A percentile compares a stretch with the other conserved stretches of the same genome.
Evolutionary conservation across 2,329 filamentous ascomycete species (phyloP).

Genomic region (Macroventuria anomochaeta): DNA sequence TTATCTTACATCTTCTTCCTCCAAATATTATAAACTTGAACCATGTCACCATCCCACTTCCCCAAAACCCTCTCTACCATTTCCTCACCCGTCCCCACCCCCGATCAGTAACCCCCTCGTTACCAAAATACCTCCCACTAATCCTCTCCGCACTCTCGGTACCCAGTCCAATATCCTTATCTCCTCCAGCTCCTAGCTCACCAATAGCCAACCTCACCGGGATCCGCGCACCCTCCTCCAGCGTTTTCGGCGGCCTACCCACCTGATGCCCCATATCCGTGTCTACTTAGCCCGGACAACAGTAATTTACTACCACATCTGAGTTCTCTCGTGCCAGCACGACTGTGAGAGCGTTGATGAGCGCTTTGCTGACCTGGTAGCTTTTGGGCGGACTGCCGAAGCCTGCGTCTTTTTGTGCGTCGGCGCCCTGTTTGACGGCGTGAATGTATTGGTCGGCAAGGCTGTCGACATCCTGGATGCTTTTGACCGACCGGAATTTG

Average conservation of each 20-base stretch:
- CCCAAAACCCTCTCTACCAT: too few relatives aligned
- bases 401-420: slow-evolving; percentile 2
- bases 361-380: slow-evolving; percentile 36
- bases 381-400: slow-evolving; percentile 20
- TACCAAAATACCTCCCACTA: slow-evolving; percentile 21
- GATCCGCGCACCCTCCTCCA: slow-evolving; percentile 20
- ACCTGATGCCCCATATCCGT: slow-evolving; percentile 23
- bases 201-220: slow-evolving; percentile 20
- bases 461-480: slow-evolving; percentile 1
- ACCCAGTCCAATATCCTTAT: slow-evolving; percentile 12
- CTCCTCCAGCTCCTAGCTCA: slow-evolving; percentile 4
- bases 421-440: neutral
- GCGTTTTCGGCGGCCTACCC: slow-evolving; percentile 20
- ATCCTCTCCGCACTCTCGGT: slow-evolving; percentile 1
- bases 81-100: slow-evolving; percentile 16
- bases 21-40: too few relatives aligned
- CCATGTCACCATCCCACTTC: too few relatives aligned
- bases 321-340: slow-evolving; percentile 21
- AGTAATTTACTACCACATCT: slow-evolving; percentile 20
- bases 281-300: slow-evolving; percentile 25
- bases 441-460: slow-evolving; percentile 9
- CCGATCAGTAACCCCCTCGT: slow-evolving; percentile 15
- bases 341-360: slow-evolving; percentile 24
- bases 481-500: neutral
- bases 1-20: too few relatives aligned